Percentiles rank a stretch among this genome's conserved stretches.
Conservation (phyloP, 1,284 basidiomycete genomes). For the Phaffia rhodozyma region DNA sequence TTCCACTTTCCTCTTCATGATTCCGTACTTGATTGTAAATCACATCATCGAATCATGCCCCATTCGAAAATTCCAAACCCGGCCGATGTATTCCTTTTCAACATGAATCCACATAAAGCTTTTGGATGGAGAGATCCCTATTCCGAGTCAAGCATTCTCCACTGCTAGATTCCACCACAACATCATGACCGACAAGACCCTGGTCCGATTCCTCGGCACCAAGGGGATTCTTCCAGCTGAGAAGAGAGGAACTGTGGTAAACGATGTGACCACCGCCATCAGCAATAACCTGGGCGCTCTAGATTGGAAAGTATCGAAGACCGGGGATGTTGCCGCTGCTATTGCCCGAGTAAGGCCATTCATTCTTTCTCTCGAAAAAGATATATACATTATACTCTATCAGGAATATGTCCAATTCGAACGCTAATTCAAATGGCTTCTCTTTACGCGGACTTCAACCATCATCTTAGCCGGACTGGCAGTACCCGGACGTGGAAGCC, state of each 20-base stretch:
- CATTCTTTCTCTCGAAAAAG: slow-evolving; percentile 56
- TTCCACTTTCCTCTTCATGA: background rate
- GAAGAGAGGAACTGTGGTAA: slow-evolving; percentile 77
- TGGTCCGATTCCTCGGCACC: slow-evolving; percentile 76
- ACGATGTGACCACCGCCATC: slow-evolving; percentile 67
- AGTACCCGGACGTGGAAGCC: slow-evolving; percentile 55
- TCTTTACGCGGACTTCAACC: slow-evolving; percentile 1
- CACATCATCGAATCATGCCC: background rate
- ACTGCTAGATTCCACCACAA: slow-evolving; percentile 59
- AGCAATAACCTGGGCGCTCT: slow-evolving; percentile 60
- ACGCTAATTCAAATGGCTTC: background rate
- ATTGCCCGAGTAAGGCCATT: background rate
- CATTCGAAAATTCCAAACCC: background rate
- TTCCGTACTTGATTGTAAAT: background rate
- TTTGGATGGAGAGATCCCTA: slow-evolving; percentile 47
- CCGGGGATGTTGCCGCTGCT: slow-evolving; percentile 49
- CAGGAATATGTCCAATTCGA: background rate
- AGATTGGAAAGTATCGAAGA: slow-evolving; percentile 80
- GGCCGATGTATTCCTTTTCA: background rate
- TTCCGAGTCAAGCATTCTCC: slow-evolving; percentile 70
- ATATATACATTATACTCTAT: slow-evolving; percentile 44
- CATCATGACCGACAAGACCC: slow-evolving; percentile 51
- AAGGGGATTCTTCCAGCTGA: slow-evolving; percentile 83
- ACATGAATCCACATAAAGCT: slow-evolving; percentile 41
- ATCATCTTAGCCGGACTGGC: slow-evolving; percentile 49